Conservation (phyloP, 2,329 filamentous ascomycete species). For the Phyllosticta paracitricarpa region DNA sequence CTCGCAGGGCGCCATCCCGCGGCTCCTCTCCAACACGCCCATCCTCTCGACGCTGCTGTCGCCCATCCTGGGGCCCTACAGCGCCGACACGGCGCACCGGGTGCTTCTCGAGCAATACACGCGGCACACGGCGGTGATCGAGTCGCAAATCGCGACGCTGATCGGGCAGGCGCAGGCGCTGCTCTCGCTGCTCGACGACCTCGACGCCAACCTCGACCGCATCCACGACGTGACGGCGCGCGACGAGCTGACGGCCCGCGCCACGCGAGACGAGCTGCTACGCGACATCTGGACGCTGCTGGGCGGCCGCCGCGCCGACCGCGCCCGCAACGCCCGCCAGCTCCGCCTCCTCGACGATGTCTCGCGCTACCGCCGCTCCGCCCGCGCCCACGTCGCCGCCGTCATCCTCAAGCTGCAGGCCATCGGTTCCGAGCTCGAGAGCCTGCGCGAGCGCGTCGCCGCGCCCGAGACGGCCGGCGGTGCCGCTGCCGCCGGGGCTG, state of each 20-base stretch:
- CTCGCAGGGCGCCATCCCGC: conserved; percentile 26
- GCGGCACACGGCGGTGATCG: conserved; percentile 58
- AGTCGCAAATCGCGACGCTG: conserved; percentile 57
- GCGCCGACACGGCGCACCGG: conserved; percentile 22
- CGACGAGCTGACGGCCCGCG: conserved; percentile 50
- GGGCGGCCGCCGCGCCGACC: conserved; percentile 54
- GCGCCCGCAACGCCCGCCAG: conserved; percentile 53
- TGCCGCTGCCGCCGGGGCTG: conserved; percentile 14
- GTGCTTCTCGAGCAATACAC: conserved; percentile 65
- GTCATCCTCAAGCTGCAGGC: conserved; percentile 64
- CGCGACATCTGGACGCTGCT: conserved; percentile 64
- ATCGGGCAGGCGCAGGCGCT: conserved; percentile 63
- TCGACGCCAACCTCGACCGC: conserved; percentile 58
- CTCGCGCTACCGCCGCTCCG: conserved; percentile 53
- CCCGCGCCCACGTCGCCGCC: conserved; percentile 57
- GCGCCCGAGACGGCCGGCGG: conserved; percentile 48
- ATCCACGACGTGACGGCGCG: conserved; percentile 61
- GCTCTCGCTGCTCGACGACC: conserved; percentile 52
- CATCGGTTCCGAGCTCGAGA: conserved; percentile 61
- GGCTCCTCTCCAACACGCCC: conserved; percentile 18
- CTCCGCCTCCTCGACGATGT: conserved; percentile 56
- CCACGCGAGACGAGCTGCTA: conserved; percentile 55
- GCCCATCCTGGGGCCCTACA: conserved; percentile 8
- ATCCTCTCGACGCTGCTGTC: conserved; percentile 43
- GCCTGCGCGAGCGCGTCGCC: conserved; percentile 60